Base-by-base conservation (phyloP, 371 early-diverging fungal genomes). In the Quaeritorhiza haematococci region DNA sequence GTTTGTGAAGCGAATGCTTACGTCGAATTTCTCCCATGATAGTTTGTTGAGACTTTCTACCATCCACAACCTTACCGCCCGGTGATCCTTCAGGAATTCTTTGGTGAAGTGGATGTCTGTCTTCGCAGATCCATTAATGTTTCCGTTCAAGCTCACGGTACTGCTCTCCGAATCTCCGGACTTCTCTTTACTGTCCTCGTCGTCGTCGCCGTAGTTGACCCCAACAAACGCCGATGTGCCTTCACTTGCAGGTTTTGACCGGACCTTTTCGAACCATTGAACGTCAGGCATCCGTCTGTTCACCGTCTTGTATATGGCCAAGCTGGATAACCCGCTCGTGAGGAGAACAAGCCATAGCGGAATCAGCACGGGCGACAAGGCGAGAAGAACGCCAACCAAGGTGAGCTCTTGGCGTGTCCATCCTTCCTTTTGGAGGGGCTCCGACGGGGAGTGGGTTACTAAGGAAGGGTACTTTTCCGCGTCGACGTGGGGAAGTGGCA, bases 11-110 rank as follows among this genome's bases (percentile, higher is more conserved):
- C 61, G 61, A 26, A 78, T 71, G 51, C 67, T 68, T 0, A 83
- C 77, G 47, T 74, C 67, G 3, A 74, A 57, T 28, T 72, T 67
- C 17, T 73, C 62, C 84, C 84, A 86, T 1, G 58, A 43, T 7
- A 85, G 59, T 23, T 53, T 52, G 19, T 66, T 66, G n/a, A 85
- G 41, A 30, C 73, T 51, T 29, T 52, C 41, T 13, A 72, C 58
- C 13, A 67, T 67, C 23, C 38, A 56, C 28, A 29, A 19, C 48
- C 50, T 29, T 13, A 24, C 34, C 42, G n/a, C 50, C 30, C 3
- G 24, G 7, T 28, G 44, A 28, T 19, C 44, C 47, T 27, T 50
- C 21, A 21, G 7, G 34, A 19, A 41, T 15, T 17, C 33, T 30
- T 27, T 6, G 5, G 45, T 23, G 13, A 51, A 47, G n/a, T 56